Evolutionary conservation across 257 asterid genomes (phyloP).

Genomic region (Parsonsia alboflavescens): DNA sequence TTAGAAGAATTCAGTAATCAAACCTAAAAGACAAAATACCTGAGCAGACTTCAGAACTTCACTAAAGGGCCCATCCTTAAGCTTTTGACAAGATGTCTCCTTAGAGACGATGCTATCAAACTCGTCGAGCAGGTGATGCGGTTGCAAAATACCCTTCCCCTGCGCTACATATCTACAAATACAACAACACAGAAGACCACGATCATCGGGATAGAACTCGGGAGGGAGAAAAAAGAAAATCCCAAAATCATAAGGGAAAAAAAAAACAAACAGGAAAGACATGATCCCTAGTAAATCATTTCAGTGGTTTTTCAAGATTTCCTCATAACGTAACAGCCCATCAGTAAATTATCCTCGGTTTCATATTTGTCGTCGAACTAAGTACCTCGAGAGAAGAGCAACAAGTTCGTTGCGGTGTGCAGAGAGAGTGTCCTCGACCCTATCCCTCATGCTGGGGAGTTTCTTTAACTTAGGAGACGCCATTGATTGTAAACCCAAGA

Average conservation of each 20-base stretch:
- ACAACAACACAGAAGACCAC: background rate
- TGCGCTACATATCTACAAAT: conserved; percentile 74
- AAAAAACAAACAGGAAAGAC: background rate
- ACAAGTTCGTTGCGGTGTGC: conserved; percentile 90
- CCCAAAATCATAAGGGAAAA: background rate
- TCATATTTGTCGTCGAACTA: background rate
- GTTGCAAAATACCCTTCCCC: conserved; percentile 93
- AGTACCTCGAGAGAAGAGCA: conserved; percentile 80
- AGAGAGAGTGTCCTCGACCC: conserved; percentile 87
- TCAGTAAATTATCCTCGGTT: no score
- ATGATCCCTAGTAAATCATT: background rate
- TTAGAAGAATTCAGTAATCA: background rate
- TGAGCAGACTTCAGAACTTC: conserved; percentile 78
- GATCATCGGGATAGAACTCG: background rate
- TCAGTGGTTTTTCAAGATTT: background rate
- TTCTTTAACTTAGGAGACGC: conserved; percentile 45
- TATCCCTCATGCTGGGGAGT: conserved; percentile 73
- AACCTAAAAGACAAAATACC: conserved; percentile 27
- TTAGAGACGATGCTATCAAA: conserved; percentile 53
- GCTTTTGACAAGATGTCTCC: conserved; percentile 39
- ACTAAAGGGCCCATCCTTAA: conserved; percentile 72
- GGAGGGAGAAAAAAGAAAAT: background rate
- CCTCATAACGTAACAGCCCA: no score
- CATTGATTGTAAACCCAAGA: conserved; percentile 24
- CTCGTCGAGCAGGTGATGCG: conserved; percentile 83